These are phyloP conservation scores for Boletellus deceptivus DNA, from an alignment of 1,284 basidiomycete species.

Conservation along the genomic window DNA sequence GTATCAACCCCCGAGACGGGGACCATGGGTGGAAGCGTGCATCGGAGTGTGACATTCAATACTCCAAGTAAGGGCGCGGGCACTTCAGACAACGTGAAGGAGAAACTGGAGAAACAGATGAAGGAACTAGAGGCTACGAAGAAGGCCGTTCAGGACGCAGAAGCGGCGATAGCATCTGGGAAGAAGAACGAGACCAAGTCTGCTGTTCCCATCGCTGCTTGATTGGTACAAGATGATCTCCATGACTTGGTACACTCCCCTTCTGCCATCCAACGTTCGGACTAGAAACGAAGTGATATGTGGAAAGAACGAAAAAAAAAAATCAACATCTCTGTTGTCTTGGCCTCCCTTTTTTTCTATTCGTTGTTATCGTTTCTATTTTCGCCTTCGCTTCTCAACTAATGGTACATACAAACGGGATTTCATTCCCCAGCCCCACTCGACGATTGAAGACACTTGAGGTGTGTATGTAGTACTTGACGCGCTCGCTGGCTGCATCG, in stretches of 20 bases:
- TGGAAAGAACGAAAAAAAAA: constrained; percentile 4
- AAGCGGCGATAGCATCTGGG: constrained; percentile 49
- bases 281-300: constrained; percentile 13
- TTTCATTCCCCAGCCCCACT: constrained; percentile 3
- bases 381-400: neutral
- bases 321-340: constrained; percentile 17
- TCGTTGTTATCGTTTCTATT: constrained; percentile 24
- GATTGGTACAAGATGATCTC: neutral
- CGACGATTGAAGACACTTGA: constrained; percentile 12
- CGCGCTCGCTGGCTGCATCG: constrained; percentile 10
- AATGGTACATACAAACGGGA: constrained; percentile 15
- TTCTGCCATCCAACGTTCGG: neutral
- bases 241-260: neutral
- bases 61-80: constrained; percentile 29
- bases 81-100: constrained; percentile 39
- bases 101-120: constrained; percentile 55
- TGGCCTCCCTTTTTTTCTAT: constrained; percentile 12
- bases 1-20: constrained; percentile 63
- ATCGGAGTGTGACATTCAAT: constrained; percentile 71
- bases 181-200: constrained; percentile 56
- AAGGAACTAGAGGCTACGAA: constrained; percentile 59
- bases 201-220: constrained; percentile 48
- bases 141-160: constrained; percentile 55
- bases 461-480: constrained; percentile 27
- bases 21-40: constrained; percentile 56